phyloP scores from a whole-genome alignment of 2,329 filamentous ascomycete species.

The Aureobasidium sp. region DNA sequence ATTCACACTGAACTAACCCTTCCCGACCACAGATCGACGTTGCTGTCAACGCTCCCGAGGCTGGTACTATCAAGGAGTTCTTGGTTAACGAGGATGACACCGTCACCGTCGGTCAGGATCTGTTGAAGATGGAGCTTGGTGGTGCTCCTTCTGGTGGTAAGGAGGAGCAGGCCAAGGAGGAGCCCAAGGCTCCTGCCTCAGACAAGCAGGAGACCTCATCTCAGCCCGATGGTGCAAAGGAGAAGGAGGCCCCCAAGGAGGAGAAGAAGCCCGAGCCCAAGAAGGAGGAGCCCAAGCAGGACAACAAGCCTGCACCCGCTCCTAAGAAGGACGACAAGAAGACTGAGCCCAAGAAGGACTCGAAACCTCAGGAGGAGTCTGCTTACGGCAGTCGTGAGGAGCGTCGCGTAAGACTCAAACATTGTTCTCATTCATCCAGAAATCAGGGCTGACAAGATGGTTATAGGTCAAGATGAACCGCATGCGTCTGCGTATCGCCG shows the following conservation, averaged over 20 bases:
- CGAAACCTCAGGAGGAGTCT: slow-evolving; percentile 36
- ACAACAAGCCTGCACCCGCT: slow-evolving; percentile 27
- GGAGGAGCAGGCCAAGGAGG: slow-evolving; percentile 46
- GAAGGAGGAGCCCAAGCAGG: slow-evolving; percentile 30
- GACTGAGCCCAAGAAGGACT: slow-evolving; percentile 38
- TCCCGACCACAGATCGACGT: slow-evolving; percentile 69
- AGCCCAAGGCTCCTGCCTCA: slow-evolving; percentile 54
- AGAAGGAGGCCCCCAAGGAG: slow-evolving; percentile 32
- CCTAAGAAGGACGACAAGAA: slow-evolving; percentile 34
- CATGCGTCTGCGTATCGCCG: slow-evolving; percentile 94
- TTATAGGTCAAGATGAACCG: slow-evolving; percentile 98
- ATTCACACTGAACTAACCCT: slow-evolving; percentile 13
- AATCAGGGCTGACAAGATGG: slow-evolving; percentile 10
- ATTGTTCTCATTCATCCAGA: neutral
- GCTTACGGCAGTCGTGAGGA: slow-evolving; percentile 72
- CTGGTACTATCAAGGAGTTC: slow-evolving; percentile 86
- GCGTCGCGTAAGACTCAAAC: slow-evolving; percentile 58
- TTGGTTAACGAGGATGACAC: slow-evolving; percentile 91
- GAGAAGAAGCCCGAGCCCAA: slow-evolving; percentile 31
- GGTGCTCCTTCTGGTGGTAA: slow-evolving; percentile 49
- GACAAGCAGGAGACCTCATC: slow-evolving; percentile 51
- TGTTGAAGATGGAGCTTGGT: slow-evolving; percentile 78
- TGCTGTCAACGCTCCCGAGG: slow-evolving; percentile 85
- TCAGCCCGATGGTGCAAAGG: slow-evolving; percentile 45
- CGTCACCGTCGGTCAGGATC: slow-evolving; percentile 85